A percentile compares a stretch with the other conserved stretches of the same genome.
Conservation (phyloP, 176 grass and related monocot genomes). For the Hordeum vulgare region DNA sequence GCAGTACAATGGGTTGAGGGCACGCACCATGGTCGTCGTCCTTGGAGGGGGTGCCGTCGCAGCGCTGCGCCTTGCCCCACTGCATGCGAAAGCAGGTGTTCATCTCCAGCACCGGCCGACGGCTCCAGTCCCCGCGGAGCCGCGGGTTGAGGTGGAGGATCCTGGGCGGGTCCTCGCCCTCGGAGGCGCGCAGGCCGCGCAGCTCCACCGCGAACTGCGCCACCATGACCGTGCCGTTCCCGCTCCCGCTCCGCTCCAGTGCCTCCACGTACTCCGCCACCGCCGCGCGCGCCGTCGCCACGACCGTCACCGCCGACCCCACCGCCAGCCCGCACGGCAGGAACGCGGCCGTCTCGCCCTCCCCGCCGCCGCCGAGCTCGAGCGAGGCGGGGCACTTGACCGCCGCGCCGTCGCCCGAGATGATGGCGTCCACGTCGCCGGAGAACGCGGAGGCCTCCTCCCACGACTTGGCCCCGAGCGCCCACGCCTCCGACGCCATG, state of each 20-base stretch:
- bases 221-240: constrained; percentile 74
- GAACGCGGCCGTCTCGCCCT: constrained; percentile 23
- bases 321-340: constrained; percentile 71
- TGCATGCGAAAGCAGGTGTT: constrained; percentile 94
- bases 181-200: constrained; percentile 54
- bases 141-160: constrained; percentile 92
- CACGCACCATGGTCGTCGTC: constrained; percentile 56
- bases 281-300: constrained; percentile 49
- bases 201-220: constrained; percentile 91
- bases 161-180: constrained; percentile 81
- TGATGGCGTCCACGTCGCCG: constrained; percentile 23
- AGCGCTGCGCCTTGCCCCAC: constrained; percentile 87
- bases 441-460: constrained; percentile 52
- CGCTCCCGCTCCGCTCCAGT: constrained; percentile 38
- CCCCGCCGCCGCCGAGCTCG: neutral
- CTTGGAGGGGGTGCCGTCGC: constrained; percentile 40
- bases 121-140: constrained; percentile 76
- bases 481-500: constrained; percentile 65
- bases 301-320: constrained; percentile 78
- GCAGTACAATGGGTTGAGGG: neutral
- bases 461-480: constrained; percentile 56
- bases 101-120: constrained; percentile 68
- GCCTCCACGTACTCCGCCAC: constrained; percentile 55
- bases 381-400: constrained; percentile 53
- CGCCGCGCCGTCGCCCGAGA: constrained; percentile 10